A percentile compares a stretch with the other conserved stretches of the same genome.
Evolutionary conservation across 2,329 filamentous ascomycete genomes (phyloP).

Genomic region (Penicillium sp.): DNA sequence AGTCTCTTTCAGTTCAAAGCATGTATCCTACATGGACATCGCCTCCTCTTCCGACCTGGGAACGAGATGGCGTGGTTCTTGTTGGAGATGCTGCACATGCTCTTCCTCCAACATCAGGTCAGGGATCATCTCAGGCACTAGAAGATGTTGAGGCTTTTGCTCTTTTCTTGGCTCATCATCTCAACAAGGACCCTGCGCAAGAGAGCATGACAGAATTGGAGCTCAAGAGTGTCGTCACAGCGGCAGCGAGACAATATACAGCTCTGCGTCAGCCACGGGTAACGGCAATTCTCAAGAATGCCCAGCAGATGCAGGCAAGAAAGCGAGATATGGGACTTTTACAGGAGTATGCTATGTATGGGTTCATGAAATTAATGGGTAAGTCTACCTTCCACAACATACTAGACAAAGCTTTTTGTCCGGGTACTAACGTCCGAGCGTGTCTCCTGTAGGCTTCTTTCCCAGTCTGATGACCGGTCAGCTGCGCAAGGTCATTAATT

Average conservation of each 20-base stretch:
- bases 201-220: neutral
- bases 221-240: conserved; percentile 24
- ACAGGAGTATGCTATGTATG: conserved; percentile 41
- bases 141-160: conserved; percentile 54
- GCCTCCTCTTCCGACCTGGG: conserved; percentile 49
- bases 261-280: conserved; percentile 37
- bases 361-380: conserved; percentile 37
- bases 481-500: conserved; percentile 10
- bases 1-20: conserved; percentile 38
- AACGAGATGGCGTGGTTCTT: conserved; percentile 49
- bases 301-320: conserved; percentile 32
- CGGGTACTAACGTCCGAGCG: neutral
- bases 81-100: conserved; percentile 60
- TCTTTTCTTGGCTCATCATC: conserved; percentile 39
- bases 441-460: conserved; percentile 21
- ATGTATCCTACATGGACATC: conserved; percentile 52
- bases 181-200: conserved; percentile 11
- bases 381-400: conserved; percentile 7
- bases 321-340: conserved; percentile 36
- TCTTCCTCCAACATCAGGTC: conserved; percentile 53
- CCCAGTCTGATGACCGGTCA: conserved; percentile 15
- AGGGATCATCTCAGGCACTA: conserved; percentile 56
- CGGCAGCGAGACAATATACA: conserved; percentile 33
- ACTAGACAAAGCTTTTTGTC: neutral
- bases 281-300: conserved; percentile 31